These are phyloP conservation scores for Solanum aculeatissimum DNA, from an alignment of 305 asterid species.

Conservation along the genomic window DNA sequence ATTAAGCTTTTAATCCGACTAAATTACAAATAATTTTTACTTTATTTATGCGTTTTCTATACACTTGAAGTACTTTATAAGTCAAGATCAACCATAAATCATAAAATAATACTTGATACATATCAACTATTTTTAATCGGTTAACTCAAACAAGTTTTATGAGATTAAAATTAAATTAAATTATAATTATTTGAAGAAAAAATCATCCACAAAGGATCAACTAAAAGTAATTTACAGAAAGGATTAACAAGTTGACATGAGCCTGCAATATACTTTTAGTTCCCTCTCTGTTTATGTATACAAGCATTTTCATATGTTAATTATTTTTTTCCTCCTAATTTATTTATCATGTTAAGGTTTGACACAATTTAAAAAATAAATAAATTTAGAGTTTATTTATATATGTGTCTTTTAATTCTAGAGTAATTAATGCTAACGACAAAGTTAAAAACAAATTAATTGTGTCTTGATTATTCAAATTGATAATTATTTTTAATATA, in stretches of 20 bases:
- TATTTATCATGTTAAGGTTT: too few relatives aligned
- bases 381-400: too few relatives aligned
- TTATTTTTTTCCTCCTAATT: too few relatives aligned
- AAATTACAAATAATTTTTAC: not conserved
- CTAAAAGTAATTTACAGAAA: not conserved
- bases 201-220: not conserved
- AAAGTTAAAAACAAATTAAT: too few relatives aligned
- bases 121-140: not conserved
- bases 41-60: not conserved
- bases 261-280: not conserved
- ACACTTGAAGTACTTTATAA: too few relatives aligned
- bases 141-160: not conserved
- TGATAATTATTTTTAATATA: too few relatives aligned
- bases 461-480: too few relatives aligned
- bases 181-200: not conserved
- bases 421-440: too few relatives aligned
- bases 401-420: too few relatives aligned
- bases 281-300: not conserved
- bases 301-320: not conserved
- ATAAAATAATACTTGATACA: not conserved
- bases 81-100: not conserved
- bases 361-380: too few relatives aligned
- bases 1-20: not conserved
- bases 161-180: not conserved
- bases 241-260: not conserved